These are phyloP conservation scores for Mimosa pudica DNA, from an alignment of 306 rosid genomes.

Conservation along the genomic window DNA sequence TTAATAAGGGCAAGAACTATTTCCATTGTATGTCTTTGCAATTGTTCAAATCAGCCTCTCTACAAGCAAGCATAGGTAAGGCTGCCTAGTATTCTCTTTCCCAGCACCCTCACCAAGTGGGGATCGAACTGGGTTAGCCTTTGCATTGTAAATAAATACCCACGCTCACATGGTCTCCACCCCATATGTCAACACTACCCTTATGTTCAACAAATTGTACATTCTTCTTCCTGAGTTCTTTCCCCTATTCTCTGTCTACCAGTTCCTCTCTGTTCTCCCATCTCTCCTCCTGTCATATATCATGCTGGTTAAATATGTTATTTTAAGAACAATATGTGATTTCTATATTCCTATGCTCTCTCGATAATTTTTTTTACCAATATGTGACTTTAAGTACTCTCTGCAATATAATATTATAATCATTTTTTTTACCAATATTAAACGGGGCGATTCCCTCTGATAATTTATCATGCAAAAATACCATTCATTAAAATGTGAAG, in stretches of 20 bases:
- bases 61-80: too few relatives aligned
- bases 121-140: too few relatives aligned
- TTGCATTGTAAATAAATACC: too few relatives aligned
- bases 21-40: not conserved
- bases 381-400: too few relatives aligned
- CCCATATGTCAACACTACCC: too few relatives aligned
- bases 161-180: too few relatives aligned
- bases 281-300: not conserved
- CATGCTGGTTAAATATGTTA: slow-evolving; percentile 17
- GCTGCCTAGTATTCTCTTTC: too few relatives aligned
- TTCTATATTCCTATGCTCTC: not conserved
- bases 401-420: slow-evolving; percentile 1
- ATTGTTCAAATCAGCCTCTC: too few relatives aligned
- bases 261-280: not conserved
- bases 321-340: slow-evolving; percentile 4
- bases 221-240: not conserved
- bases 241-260: not conserved
- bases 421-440: slow-evolving; percentile 20
- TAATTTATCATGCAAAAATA: slow-evolving; percentile 26
- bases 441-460: slow-evolving; percentile 10
- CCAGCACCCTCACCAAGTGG: too few relatives aligned
- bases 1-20: not conserved
- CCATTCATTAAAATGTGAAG: not conserved
- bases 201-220: not conserved
- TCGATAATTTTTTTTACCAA: too few relatives aligned